Evolutionary conservation across 495 filamentous ascomycete species (phyloP).

Genomic region (Penicillium nucicola): DNA sequence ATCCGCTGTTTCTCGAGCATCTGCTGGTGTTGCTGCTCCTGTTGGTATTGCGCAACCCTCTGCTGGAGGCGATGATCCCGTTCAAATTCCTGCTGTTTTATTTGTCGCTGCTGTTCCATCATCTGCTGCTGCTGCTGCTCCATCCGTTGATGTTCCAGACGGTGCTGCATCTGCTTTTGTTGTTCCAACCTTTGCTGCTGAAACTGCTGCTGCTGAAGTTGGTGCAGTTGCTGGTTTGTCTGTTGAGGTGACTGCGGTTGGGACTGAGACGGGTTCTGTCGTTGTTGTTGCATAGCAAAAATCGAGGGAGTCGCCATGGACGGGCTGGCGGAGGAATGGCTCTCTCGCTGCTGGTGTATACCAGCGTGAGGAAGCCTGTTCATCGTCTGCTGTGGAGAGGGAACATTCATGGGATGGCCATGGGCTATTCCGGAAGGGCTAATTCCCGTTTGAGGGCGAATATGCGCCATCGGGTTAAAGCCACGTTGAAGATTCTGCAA

Average conservation of each 20-base stretch:
- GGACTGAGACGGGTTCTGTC: constrained; percentile 22
- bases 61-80: no score
- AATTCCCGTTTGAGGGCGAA: constrained; percentile 28
- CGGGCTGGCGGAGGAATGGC: constrained; percentile 21
- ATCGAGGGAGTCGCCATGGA: constrained; percentile 28
- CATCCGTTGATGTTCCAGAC: constrained; percentile 3
- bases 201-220: constrained; percentile 23
- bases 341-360: constrained; percentile 29
- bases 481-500: constrained; percentile 35
- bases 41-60: no score
- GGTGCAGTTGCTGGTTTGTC: constrained; percentile 28
- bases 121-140: constrained; percentile 13
- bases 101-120: constrained; percentile 14
- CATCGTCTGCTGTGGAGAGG: constrained; percentile 38
- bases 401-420: constrained; percentile 28
- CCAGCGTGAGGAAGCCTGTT: constrained; percentile 30
- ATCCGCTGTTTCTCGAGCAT: constrained; percentile 19
- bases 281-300: constrained; percentile 28
- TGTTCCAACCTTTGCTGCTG: constrained; percentile 21
- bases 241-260: constrained; percentile 34
- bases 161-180: constrained; percentile 10
- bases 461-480: constrained; percentile 35
- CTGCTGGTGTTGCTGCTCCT: constrained; percentile 12
- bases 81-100: constrained; percentile 9
- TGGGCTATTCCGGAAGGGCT: constrained; percentile 30